These are phyloP conservation scores for Leccinum olivaceopallidum DNA, from an alignment of 768 basidiomycete genomes.

Conservation along the genomic window DNA sequence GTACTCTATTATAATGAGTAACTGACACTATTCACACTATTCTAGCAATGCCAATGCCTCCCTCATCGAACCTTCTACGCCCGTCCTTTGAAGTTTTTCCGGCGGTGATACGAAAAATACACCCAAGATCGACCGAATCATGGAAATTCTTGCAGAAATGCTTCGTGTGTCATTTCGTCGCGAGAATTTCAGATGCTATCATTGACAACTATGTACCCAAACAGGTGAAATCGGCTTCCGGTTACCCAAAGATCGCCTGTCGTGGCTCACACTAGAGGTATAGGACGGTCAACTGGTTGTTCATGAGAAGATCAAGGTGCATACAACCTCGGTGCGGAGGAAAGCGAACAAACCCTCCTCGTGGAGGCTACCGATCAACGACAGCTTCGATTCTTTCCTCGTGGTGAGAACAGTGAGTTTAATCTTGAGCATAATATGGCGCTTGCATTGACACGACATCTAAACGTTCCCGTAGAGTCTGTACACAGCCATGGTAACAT, in stretches of 20 bases:
- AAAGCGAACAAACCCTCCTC: neutral
- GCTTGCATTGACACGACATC: neutral
- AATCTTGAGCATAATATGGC: neutral
- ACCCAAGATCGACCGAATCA: slow-evolving; percentile 5
- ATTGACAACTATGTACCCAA: neutral
- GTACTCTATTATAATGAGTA: no score
- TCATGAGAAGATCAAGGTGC: neutral
- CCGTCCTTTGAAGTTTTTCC: neutral
- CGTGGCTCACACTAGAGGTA: neutral
- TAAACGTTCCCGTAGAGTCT: neutral
- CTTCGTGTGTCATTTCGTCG: slow-evolving; percentile 5
- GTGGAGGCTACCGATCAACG: neutral
- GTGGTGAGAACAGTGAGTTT: neutral
- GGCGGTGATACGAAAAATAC: neutral
- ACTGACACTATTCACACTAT: neutral
- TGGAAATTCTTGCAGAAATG: neutral
- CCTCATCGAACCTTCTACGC: neutral
- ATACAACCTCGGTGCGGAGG: neutral
- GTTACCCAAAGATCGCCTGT: neutral
- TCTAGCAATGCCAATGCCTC: neutral
- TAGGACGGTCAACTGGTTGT: neutral
- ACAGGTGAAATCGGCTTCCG: neutral
- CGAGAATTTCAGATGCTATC: no score
- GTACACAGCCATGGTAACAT: neutral
- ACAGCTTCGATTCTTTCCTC: neutral